Base-by-base conservation (phyloP, 768 basidiomycete species). In the Boletus rubescentipes region DNA sequence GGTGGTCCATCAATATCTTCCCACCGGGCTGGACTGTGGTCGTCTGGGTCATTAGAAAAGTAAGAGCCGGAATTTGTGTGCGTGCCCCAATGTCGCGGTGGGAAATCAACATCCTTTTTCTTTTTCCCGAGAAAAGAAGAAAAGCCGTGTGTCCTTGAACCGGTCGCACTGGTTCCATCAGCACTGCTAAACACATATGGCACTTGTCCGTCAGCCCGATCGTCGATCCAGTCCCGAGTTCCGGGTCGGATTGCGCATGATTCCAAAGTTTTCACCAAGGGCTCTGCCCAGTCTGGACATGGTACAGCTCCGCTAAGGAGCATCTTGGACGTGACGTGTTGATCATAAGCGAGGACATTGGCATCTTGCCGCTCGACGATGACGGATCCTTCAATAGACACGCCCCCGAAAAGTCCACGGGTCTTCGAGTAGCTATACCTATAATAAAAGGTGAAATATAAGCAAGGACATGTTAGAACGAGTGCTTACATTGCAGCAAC, bases 321-420 rank as follows among this genome's bases (percentile, higher is more conserved):
- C 67, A 87, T 79, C 67, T 87, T 87, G 3, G 78, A 86, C 1
- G 87, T 85, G 16, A 94, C 90, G 49, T 86, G 79, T 3, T 82
- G 79, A 37, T 67, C 67, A 65, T 97, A 97, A 3, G 95, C 95
- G 45, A 86, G 77, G 2, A 82, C 75, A 66, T 97, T 98, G 9
- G 93, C 92, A 69, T 99, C 96, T 65, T 93, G 89, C 36, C 96
- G 83, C 71, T 97, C 96, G 15, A 97, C 80, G 54, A 98, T 94
- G 46, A 97, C 86, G 1, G 89, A 91, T 12, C 93, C 93, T 74
- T 91, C 89, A 11, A 91, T 68, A 16, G 91, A 93, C 11, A 97
- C 78, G 6, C 96, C 96, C 30, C 96, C 95, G 56, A 97, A 98
- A 4, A 98, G 80, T 20, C 96, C 96, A 49, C 90, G 84, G 1